phyloP scores from a whole-genome alignment of 1,139 yeast genomes.

The Debaryomyces udenii region DNA sequence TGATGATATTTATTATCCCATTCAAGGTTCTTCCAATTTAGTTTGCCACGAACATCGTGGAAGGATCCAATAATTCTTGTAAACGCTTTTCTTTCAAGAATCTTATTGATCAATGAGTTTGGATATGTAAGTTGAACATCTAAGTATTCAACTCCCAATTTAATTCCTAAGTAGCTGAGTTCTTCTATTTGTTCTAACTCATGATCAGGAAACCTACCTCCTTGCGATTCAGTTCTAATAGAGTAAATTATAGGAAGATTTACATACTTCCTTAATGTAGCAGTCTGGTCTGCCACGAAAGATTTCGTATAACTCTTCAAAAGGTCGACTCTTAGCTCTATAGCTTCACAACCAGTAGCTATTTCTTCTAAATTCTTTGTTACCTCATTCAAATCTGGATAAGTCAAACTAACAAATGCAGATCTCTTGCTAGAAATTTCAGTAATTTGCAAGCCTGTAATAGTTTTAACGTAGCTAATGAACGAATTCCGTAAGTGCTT shows the following conservation, averaged over 20 bases:
- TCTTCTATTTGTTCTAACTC: slow-evolving; percentile 50
- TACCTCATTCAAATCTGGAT: slow-evolving; percentile 52
- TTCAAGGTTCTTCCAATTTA: slow-evolving; percentile 67
- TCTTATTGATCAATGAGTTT: slow-evolving; percentile 29
- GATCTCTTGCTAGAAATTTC: slow-evolving; percentile 60
- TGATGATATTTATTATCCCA: slow-evolving; percentile 75
- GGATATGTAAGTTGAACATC: slow-evolving; percentile 56
- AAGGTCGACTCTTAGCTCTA: slow-evolving; percentile 81
- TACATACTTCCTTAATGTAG: slow-evolving; percentile 62
- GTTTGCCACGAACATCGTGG: slow-evolving; percentile 66
- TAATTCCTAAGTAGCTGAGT: slow-evolving; percentile 65
- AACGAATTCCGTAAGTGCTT: slow-evolving; percentile 61
- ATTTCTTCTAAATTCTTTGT: slow-evolving; percentile 52
- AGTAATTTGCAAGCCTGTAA: slow-evolving; percentile 58
- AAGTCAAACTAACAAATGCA: slow-evolving; percentile 73
- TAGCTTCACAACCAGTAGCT: slow-evolving; percentile 73
- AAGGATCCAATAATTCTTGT: slow-evolving; percentile 82
- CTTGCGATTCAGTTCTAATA: slow-evolving; percentile 75
- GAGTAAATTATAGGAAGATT: slow-evolving; percentile 81
- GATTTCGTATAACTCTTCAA: slow-evolving; percentile 52
- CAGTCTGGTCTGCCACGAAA: slow-evolving; percentile 76
- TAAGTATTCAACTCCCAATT: slow-evolving; percentile 61
- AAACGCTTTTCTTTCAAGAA: slow-evolving; percentile 47
- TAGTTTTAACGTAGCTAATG: slow-evolving; percentile 56
- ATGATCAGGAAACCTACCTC: slow-evolving; percentile 67